Conservation (phyloP, 2,329 filamentous ascomycete genomes). For the Microcyclospora tardicrescens region DNA sequence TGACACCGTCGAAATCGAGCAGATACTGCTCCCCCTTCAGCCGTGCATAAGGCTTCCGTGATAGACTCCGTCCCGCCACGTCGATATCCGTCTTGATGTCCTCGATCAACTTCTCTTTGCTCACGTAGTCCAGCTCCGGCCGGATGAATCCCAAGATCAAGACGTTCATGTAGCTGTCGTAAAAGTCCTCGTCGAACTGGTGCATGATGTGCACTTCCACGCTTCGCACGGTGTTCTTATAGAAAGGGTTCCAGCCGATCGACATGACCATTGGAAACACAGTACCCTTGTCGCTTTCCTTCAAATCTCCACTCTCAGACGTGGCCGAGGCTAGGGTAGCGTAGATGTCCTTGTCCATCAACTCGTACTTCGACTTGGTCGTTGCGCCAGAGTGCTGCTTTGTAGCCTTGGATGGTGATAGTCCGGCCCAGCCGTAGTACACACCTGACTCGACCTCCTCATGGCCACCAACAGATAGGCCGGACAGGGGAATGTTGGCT, state of each 20-base stretch:
- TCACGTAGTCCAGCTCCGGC: slow-evolving; percentile 78
- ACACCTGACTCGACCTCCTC: slow-evolving; percentile 60
- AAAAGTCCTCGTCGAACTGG: slow-evolving; percentile 68
- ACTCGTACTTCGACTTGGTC: slow-evolving; percentile 12
- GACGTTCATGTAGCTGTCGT: slow-evolving; percentile 65
- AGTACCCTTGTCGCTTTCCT: slow-evolving; percentile 10
- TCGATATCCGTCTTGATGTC: slow-evolving; percentile 85
- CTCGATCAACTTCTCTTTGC: slow-evolving; percentile 66
- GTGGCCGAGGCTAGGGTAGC: slow-evolving; percentile 6
- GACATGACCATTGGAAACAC: slow-evolving; percentile 84
- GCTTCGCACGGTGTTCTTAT: slow-evolving; percentile 75
- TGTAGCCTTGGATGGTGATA: slow-evolving; percentile 30
- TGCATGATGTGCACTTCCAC: slow-evolving; percentile 58
- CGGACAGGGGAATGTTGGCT: slow-evolving; percentile 64
- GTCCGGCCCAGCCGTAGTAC: slow-evolving; percentile 83
- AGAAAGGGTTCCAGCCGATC: slow-evolving; percentile 95
- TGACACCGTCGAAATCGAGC: slow-evolving; percentile 20
- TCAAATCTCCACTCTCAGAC: slow-evolving; percentile 3
- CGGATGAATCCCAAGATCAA: slow-evolving; percentile 78
- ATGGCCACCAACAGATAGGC: slow-evolving; percentile 56
- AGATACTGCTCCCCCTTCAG: slow-evolving; percentile 38
- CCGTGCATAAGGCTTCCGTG: slow-evolving; percentile 45
- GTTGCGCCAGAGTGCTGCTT: slow-evolving; percentile 9
- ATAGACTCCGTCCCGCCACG: slow-evolving; percentile 63
- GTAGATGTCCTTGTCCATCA: slow-evolving; percentile 10